phyloP scores from a whole-genome alignment of 2,329 filamentous ascomycete species.

The Ophiosphaerella herpotricha region DNA sequence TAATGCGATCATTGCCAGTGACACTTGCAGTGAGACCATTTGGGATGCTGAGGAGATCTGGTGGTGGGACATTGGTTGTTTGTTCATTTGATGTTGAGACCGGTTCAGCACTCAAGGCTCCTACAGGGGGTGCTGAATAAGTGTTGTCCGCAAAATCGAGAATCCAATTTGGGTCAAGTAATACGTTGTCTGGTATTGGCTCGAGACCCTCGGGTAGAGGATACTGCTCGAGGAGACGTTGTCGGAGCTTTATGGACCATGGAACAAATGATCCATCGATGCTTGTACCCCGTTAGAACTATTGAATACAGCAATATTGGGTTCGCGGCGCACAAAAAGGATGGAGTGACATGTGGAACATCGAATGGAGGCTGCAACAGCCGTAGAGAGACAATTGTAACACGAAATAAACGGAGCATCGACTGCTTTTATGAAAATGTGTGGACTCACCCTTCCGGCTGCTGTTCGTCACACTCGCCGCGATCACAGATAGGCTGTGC shows the following conservation, averaged over 20 bases:
- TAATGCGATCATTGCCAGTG: slow-evolving; percentile 71
- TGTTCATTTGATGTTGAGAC: slow-evolving; percentile 4
- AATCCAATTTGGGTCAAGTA: slow-evolving; percentile 76
- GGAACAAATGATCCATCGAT: slow-evolving; percentile 80
- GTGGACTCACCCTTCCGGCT: slow-evolving; percentile 79
- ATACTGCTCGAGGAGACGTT: slow-evolving; percentile 67
- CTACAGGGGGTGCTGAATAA: neutral
- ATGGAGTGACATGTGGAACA: neutral
- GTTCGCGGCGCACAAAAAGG: no score
- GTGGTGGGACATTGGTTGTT: slow-evolving; percentile 35
- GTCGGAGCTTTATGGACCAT: slow-evolving; percentile 73
- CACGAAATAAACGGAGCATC: neutral
- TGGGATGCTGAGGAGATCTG: slow-evolving; percentile 62
- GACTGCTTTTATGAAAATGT: no score
- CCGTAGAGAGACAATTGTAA: slow-evolving; percentile 26
- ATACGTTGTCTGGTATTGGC: slow-evolving; percentile 74
- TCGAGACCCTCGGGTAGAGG: slow-evolving; percentile 69
- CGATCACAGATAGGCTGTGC: slow-evolving; percentile 74
- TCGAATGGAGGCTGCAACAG: neutral
- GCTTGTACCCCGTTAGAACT: slow-evolving; percentile 50
- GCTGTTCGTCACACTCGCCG: slow-evolving; percentile 91
- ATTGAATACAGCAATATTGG: neutral
- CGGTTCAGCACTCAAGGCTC: no score
- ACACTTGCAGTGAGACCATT: slow-evolving; percentile 63
- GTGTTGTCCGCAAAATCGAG: slow-evolving; percentile 49